Evolutionary conservation across 2,329 filamentous ascomycete species (phyloP).

Genomic region (Colletotrichum sp.): DNA sequence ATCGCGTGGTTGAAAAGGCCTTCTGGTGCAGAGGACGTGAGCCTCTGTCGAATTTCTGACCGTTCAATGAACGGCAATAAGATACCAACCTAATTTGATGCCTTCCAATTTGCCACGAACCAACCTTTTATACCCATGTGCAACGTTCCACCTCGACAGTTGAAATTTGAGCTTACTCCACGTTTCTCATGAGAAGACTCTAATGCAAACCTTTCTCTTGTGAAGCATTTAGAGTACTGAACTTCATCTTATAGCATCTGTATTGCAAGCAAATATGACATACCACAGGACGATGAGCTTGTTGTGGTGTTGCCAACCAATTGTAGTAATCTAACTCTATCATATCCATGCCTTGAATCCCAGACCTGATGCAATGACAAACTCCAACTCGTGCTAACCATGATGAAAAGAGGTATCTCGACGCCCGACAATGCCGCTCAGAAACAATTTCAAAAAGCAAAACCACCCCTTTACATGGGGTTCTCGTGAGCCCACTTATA

Average conservation of each 20-base stretch:
- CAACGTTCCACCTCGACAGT: fast-evolving
- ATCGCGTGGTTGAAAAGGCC: background rate
- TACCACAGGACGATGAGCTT: background rate
- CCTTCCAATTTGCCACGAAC: background rate
- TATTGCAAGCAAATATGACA: background rate
- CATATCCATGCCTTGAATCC: background rate
- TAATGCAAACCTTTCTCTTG: background rate
- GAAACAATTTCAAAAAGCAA: background rate
- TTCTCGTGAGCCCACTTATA: constrained; percentile 14
- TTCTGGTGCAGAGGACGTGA: background rate
- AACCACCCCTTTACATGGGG: too few species aligned
- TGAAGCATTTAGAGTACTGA: background rate
- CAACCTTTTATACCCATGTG: background rate
- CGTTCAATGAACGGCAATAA: background rate
- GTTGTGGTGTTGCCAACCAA: background rate
- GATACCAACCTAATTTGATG: fast-evolving
- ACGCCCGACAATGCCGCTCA: background rate
- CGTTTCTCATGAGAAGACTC: background rate
- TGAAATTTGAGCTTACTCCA: background rate
- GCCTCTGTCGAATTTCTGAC: background rate
- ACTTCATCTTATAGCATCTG: background rate
- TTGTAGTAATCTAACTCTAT: background rate
- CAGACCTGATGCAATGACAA: background rate
- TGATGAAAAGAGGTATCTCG: background rate
- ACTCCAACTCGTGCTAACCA: background rate